phyloP scores from a whole-genome alignment of 2,329 filamentous ascomycete species.

The Pseudogymnoascus sp. region DNA sequence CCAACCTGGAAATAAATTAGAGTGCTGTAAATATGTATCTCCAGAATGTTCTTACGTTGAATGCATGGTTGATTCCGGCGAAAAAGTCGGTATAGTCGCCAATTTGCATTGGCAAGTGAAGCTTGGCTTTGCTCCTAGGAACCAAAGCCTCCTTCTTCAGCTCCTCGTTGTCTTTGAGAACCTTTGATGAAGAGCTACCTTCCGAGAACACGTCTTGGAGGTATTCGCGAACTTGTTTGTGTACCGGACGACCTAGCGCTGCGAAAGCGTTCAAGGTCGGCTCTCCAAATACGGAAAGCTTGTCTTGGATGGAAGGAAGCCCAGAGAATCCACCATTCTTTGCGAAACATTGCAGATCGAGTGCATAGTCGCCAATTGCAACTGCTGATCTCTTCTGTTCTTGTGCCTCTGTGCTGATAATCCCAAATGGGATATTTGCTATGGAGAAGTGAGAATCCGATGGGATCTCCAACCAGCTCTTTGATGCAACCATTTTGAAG shows the following conservation, averaged over 20 bases:
- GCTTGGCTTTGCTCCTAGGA: slow-evolving; percentile 50
- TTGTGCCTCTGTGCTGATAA: slow-evolving; percentile 44
- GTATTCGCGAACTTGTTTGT: slow-evolving; percentile 60
- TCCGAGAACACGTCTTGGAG: slow-evolving; percentile 60
- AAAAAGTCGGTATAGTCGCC: slow-evolving; percentile 86
- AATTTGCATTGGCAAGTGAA: slow-evolving; percentile 68
- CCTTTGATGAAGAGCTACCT: slow-evolving; percentile 49
- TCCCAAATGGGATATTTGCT: slow-evolving; percentile 69
- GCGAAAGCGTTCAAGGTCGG: slow-evolving; percentile 68
- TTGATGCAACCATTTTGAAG: slow-evolving; percentile 24
- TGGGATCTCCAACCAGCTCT: slow-evolving; percentile 27
- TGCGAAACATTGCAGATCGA: slow-evolving; percentile 59
- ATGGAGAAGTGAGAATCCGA: slow-evolving; percentile 51
- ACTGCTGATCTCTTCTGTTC: slow-evolving; percentile 50
- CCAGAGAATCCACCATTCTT: slow-evolving; percentile 51
- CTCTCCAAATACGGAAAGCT: slow-evolving; percentile 55
- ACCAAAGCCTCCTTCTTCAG: slow-evolving; percentile 53
- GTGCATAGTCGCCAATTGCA: slow-evolving; percentile 59
- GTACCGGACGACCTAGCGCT: slow-evolving; percentile 58
- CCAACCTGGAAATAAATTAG: slow-evolving; percentile 38
- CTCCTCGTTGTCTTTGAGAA: slow-evolving; percentile 54
- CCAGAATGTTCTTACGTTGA: slow-evolving; percentile 36
- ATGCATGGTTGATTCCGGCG: slow-evolving; percentile 71
- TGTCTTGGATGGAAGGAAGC: slow-evolving; percentile 43
- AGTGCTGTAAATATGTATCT: slow-evolving; percentile 11